Evolutionary conservation across 1,284 basidiomycete genomes (phyloP), one percentile per base, ranked within the genome.

Genomic region (Earliella scabrosa): DNA sequence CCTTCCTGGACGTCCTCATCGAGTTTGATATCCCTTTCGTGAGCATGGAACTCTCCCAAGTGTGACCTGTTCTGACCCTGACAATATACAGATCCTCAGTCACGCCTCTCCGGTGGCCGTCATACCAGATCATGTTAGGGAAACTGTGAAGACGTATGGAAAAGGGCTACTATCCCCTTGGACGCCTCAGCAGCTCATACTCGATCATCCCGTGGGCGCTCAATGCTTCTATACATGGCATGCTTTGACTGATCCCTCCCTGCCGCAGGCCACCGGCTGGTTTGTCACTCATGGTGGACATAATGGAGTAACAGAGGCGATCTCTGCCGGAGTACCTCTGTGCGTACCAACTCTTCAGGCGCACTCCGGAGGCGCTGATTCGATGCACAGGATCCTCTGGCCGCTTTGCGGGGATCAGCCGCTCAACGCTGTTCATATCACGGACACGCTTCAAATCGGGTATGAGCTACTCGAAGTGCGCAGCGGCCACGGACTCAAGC

Each of bases 391-490:
- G 59, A 68, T 70, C 24, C 51, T 59, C 38, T 69, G 66, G 66
- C 66, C 67, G 0, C 62, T 67, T 54, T 38, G 45, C 40, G 64
- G 52, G 14, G 67, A 70, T 48, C 67, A 70, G 48, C 66, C 66
- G 11, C 18, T 46, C 4, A 68, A 66, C 52, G 65, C 65, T n/a
- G 58, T 66, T 0, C 52, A 62, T 51, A 52, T 68, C 13, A 46
- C 59, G 3, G 56, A 63, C 6, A 58, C 44, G 23, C 63, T 65
- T 39, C 48, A 65, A 18, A 53, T 67, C 20, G 67, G 64, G 2
- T 70, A 70, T 52, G 68, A 71, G 62, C 59, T 71, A 4, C 41
- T 68, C 45, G 67, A 71, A 47, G 64, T 65, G 10, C 65, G 69
- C 18, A 63, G 24, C 11, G 68, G 65, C 7, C 32, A 62, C n/a